These are phyloP conservation scores for Phytopythium chamaehyphon DNA, from an alignment of 352 stramenopile species.

Conservation along the genomic window DNA sequence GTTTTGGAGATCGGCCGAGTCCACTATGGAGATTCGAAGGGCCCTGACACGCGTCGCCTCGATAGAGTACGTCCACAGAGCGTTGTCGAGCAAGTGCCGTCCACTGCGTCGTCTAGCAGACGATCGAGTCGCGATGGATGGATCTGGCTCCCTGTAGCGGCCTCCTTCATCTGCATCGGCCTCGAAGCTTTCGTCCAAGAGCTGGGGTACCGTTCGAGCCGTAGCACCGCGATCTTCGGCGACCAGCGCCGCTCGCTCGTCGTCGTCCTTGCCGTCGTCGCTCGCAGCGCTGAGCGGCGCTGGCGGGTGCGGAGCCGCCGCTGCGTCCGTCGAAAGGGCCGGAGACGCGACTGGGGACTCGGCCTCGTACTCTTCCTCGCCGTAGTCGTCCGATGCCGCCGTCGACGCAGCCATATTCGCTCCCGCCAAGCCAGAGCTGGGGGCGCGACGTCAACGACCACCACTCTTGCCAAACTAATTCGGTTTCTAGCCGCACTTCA, in stretches of 20 bases:
- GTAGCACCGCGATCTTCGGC: too few species aligned
- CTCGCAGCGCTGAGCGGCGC: neutral
- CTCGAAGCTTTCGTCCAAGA: neutral
- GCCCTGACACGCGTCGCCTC: conserved; percentile 31
- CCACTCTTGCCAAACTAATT: conserved; percentile 1
- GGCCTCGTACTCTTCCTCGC: conserved; percentile 24
- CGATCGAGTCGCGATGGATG: too few species aligned
- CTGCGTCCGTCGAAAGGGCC: neutral
- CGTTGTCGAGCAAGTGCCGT: conserved; percentile 33
- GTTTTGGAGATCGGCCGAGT: conserved; percentile 34
- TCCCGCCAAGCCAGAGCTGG: too few species aligned
- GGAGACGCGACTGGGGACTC: conserved; percentile 14
- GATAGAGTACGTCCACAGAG: conserved; percentile 44
- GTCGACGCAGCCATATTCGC: conserved; percentile 14
- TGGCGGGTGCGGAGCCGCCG: neutral
- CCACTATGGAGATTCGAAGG: conserved; percentile 36
- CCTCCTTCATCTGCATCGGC: neutral
- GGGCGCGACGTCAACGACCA: conserved; percentile 9
- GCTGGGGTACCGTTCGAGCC: too few species aligned
- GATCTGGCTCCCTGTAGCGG: too few species aligned
- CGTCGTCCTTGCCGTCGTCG: too few species aligned
- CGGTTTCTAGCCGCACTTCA: neutral
- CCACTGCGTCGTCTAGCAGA: conserved; percentile 8
- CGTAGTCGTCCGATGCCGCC: conserved; percentile 18
- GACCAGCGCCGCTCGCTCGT: too few species aligned